Percentiles rank a stretch among this genome's conserved stretches.
Evolutionary conservation across 2,329 filamentous ascomycete species (phyloP).

Genomic region (Microdochium nivale): DNA sequence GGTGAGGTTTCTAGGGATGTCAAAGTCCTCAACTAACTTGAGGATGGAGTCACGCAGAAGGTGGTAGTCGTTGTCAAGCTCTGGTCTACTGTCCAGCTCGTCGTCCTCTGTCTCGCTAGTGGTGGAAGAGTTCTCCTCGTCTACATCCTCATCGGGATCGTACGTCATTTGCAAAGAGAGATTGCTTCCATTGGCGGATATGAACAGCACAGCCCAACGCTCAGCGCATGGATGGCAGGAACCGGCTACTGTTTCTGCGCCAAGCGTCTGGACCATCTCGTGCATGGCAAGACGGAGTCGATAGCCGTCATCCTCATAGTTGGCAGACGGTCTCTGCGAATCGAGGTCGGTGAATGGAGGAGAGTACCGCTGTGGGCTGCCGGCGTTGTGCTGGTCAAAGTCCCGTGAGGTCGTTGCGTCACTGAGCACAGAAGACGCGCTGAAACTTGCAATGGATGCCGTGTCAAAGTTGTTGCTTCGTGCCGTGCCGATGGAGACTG

Average conservation of each 20-base stretch:
- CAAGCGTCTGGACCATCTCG: constrained; percentile 60
- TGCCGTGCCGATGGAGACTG: constrained; percentile 50
- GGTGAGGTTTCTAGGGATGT: constrained; percentile 62
- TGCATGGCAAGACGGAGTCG: constrained; percentile 59
- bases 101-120: constrained; percentile 55
- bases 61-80: constrained; percentile 72
- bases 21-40: constrained; percentile 74
- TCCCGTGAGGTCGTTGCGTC: constrained; percentile 60
- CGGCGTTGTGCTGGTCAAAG: constrained; percentile 44
- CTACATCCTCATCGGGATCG: constrained; percentile 56
- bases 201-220: constrained; percentile 73
- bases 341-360: constrained; percentile 38
- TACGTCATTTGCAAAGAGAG: constrained; percentile 67
- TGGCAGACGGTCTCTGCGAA: constrained; percentile 33
- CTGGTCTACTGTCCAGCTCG: constrained; percentile 48
- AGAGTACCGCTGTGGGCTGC: constrained; percentile 45
- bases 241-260: constrained; percentile 55
- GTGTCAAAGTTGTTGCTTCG: constrained; percentile 54
- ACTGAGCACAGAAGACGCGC: constrained; percentile 63
- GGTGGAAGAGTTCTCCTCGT: constrained; percentile 53
- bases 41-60: constrained; percentile 72
- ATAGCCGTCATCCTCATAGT: constrained; percentile 56
- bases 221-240: constrained; percentile 73
- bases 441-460: constrained; percentile 63
- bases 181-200: constrained; percentile 62